Base-by-base conservation (phyloP, 2,329 filamentous ascomycete species). In the Fusarium bactridioides region DNA sequence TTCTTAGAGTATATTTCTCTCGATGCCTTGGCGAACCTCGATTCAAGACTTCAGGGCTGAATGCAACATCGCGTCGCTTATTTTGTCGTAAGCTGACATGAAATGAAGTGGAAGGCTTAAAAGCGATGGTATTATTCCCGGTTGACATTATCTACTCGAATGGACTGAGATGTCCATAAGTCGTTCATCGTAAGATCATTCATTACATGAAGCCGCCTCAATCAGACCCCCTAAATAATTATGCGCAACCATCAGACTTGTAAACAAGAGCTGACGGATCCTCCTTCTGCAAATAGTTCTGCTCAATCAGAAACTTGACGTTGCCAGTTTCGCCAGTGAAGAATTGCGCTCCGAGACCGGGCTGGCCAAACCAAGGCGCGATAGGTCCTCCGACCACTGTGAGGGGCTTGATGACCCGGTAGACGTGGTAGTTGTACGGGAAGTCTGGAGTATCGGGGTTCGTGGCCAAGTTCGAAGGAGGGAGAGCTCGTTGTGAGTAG, bases 371-470 rank as follows among this genome's bases (percentile, higher is more conserved):
- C 84, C 83, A 87, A 13, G 83, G 80, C 4, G 83, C 82, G 67
- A 87, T 85, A 0, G 85, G 84, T 0, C 86, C 86, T 13, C 82
- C 76, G 0, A 80, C 61, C 0, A 86, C 84, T 7, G 75, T 73
- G 7, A 88, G 79, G 2, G 79, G 71, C 69, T 79, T 80, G 10
- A 77, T 70, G 8, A 87, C 85, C 25, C 80, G 73, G 74, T 87
- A 88, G 0, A 87, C 79, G 58, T 84, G 81, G 70, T 88, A 87
- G 64, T 85, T 86, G 74, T 83, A 85, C 4, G 85, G 85, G 48
- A 83, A 84, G 25, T 76, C 70, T 8, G 77, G 72, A 13, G 67
- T 57, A 40, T 57, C 54, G 5, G 78, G 77, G 41, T 79, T 78
- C 5, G 82, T 82, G 27, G 82, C 79, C 13, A 87, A 76, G 67